These are phyloP conservation scores for Hygrocybe punicea DNA, from an alignment of 768 basidiomycete species.

Conservation along the genomic window DNA sequence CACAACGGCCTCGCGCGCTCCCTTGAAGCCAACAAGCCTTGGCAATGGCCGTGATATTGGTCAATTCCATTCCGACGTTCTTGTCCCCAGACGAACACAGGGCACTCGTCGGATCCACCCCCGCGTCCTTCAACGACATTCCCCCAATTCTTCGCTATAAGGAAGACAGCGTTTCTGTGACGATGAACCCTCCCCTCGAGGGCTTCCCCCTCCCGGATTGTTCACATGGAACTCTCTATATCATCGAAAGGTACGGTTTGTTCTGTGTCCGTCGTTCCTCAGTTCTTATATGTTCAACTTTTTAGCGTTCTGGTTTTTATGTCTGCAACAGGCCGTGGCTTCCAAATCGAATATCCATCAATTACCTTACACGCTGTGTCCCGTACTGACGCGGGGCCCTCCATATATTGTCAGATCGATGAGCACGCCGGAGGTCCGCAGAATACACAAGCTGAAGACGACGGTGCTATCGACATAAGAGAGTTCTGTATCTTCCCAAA, in stretches of 20 bases:
- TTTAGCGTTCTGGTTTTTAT: slow-evolving; percentile 74
- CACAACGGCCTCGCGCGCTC: background rate
- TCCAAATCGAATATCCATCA: slow-evolving; percentile 82
- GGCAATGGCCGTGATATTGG: slow-evolving; percentile 14
- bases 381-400: slow-evolving; percentile 59
- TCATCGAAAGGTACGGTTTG: slow-evolving; percentile 73
- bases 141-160: slow-evolving; percentile 76
- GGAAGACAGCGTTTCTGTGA: slow-evolving; percentile 65
- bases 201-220: slow-evolving; percentile 47
- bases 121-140: slow-evolving; percentile 78
- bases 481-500: slow-evolving; percentile 78
- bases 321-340: slow-evolving; percentile 63
- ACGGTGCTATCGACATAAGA: slow-evolving; percentile 54
- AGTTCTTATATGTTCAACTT: slow-evolving; percentile 1
- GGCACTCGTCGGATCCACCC: slow-evolving; percentile 70
- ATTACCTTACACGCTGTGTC: slow-evolving; percentile 94
- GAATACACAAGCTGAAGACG: slow-evolving; percentile 35
- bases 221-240: slow-evolving; percentile 67
- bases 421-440: slow-evolving; percentile 47
- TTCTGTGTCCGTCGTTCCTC: background rate
- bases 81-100: slow-evolving; percentile 58
- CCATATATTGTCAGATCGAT: slow-evolving; percentile 93
- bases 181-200: slow-evolving; percentile 65
- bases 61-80: slow-evolving; percentile 13
- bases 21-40: too few relatives aligned